Evolutionary conservation across 345 rosid species (phyloP).

Genomic region (Linum tenue): DNA sequence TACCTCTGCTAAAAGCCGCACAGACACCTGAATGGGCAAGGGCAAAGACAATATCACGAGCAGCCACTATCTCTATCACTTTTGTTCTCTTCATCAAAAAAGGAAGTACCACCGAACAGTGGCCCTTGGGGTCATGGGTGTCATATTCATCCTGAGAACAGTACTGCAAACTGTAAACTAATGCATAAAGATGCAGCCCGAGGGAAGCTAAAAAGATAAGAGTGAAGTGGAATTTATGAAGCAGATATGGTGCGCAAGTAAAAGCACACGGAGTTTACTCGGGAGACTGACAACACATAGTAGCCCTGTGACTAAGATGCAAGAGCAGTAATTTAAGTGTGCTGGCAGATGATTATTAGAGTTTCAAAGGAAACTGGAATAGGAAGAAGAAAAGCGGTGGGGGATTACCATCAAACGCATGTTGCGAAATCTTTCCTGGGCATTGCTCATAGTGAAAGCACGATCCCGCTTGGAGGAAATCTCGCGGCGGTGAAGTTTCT

Average conservation of each 20-base stretch:
- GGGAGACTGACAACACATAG: no score
- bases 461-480: constrained; percentile 54
- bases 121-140: constrained; percentile 92
- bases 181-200: not conserved
- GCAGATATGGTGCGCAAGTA: no score
- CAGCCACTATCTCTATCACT: constrained; percentile 92
- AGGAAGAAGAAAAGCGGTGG: not conserved
- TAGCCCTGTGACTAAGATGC: no score
- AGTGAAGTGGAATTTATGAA: no score
- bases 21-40: constrained; percentile 95
- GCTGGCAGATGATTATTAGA: not conserved
- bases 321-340: not conserved
- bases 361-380: not conserved
- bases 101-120: constrained; percentile 63
- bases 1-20: constrained; percentile 91
- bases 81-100: constrained; percentile 84
- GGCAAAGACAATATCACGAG: constrained; percentile 86
- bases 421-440: constrained; percentile 61
- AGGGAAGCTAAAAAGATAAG: not conserved
- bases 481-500: constrained; percentile 72
- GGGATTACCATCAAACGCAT: constrained; percentile 48
- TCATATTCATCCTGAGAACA: constrained; percentile 75
- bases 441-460: constrained; percentile 51
- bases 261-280: no score
- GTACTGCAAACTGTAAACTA: not conserved